phyloP scores from a whole-genome alignment of 2,329 filamentous ascomycete species.

The Ceratocystis eucalypticola region DNA sequence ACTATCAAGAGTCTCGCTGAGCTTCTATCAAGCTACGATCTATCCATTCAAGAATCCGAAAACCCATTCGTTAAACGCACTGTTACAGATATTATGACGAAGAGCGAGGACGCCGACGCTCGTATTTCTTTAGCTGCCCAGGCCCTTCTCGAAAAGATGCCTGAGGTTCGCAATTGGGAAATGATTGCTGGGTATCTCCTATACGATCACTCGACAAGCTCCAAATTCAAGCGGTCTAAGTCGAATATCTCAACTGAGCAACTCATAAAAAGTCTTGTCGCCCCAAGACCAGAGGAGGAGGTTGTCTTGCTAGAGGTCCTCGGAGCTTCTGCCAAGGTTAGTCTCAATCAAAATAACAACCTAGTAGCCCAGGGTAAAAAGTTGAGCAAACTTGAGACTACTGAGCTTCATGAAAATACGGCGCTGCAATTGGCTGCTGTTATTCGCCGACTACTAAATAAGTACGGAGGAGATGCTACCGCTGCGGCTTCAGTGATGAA shows the following conservation, averaged over 20 bases:
- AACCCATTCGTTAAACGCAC: conserved; percentile 13
- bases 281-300: conserved; percentile 64
- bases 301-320: conserved; percentile 76
- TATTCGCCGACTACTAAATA: conserved; percentile 78
- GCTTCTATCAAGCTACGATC: conserved; percentile 66
- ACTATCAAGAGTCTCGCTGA: conserved; percentile 84
- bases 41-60: conserved; percentile 14
- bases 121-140: conserved; percentile 77
- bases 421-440: conserved; percentile 62
- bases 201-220: conserved; percentile 69
- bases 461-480: conserved; percentile 79
- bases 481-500: conserved; percentile 77
- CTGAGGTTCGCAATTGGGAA: conserved; percentile 77
- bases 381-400: conserved; percentile 46
- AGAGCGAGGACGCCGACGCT: conserved; percentile 57
- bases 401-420: conserved; percentile 62
- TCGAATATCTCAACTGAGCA: conserved; percentile 41
- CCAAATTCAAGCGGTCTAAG: conserved; percentile 30
- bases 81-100: conserved; percentile 43
- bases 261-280: conserved; percentile 57
- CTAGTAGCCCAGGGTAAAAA: conserved; percentile 33
- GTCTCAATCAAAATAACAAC: conserved; percentile 39
- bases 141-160: conserved; percentile 68
- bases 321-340: conserved; percentile 65
- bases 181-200: conserved; percentile 77